phyloP scores from a whole-genome alignment of 345 rosid species.

The Syzygium aromaticum region DNA sequence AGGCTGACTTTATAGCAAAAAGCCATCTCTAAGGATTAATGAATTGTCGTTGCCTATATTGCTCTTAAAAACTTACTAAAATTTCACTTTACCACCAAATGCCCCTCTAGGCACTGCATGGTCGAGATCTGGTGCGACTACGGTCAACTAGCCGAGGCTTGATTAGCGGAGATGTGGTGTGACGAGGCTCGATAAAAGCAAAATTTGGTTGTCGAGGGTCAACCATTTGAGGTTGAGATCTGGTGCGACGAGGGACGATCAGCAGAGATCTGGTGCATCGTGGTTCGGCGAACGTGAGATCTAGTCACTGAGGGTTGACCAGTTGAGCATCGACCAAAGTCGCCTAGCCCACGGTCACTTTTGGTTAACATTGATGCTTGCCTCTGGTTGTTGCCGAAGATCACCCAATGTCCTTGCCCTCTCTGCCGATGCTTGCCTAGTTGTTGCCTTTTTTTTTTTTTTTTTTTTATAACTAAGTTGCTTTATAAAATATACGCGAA shows the following conservation, averaged over 20 bases:
- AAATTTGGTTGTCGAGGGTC: not conserved
- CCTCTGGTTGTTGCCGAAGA: not conserved
- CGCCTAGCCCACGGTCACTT: not conserved
- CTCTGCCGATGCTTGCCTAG: not conserved
- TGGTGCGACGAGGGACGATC: not conserved
- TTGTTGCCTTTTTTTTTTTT: not conserved
- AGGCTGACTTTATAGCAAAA: not conserved
- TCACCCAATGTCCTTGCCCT: not conserved
- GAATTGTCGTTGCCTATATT: not conserved
- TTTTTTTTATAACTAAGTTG: not conserved
- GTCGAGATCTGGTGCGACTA: not conserved
- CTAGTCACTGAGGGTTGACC: not conserved
- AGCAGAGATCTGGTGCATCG: not conserved
- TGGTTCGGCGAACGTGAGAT: not conserved
- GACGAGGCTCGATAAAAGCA: not conserved
- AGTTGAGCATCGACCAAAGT: not conserved
- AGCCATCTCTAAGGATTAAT: not conserved
- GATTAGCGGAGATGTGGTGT: not conserved
- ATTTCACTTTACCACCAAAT: not conserved
- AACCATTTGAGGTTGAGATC: not conserved
- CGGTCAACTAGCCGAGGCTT: not conserved
- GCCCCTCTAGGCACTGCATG: not conserved
- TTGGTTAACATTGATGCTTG: not conserved
- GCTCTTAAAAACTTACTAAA: not conserved
- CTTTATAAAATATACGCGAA: not conserved